Percentiles rank a stretch among this genome's conserved stretches.
Conservation (phyloP, 164 flowering plant species). For the Nymphaea colorata region DNA sequence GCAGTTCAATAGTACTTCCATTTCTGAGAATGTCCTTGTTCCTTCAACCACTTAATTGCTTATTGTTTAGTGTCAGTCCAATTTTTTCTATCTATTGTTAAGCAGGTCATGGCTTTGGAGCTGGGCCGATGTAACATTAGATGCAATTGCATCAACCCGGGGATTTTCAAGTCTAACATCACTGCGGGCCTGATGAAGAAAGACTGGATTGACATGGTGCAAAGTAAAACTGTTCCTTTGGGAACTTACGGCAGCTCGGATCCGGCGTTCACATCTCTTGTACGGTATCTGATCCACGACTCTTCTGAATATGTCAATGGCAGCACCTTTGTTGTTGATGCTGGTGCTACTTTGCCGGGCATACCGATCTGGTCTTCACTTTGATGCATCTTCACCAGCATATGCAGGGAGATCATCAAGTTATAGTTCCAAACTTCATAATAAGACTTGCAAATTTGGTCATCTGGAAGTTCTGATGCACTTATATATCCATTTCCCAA, state of each 20-base stretch:
- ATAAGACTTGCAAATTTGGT: too few species aligned
- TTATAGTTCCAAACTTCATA: too few species aligned
- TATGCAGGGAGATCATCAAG: not conserved
- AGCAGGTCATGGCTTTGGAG: conserved; percentile 33
- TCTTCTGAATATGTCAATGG: conserved; percentile 29
- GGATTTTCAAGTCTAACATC: conserved; percentile 31
- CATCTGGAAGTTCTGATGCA: too few species aligned
- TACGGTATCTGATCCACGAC: conserved; percentile 33
- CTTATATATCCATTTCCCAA: too few species aligned
- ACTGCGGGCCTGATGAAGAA: conserved; percentile 25
- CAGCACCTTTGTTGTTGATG: conserved; percentile 28
- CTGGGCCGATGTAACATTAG: conserved; percentile 25
- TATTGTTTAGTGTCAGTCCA: too few species aligned
- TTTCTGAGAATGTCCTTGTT: too few species aligned
- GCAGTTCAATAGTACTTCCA: too few species aligned
- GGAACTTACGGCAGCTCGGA: conserved; percentile 20
- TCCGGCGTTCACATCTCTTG: conserved; percentile 34
- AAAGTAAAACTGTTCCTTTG: conserved; percentile 22
- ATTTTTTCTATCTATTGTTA: not conserved
- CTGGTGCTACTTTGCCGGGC: conserved; percentile 34
- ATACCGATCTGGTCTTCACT: conserved; percentile 32
- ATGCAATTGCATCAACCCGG: conserved; percentile 30
- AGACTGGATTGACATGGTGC: conserved; percentile 29
- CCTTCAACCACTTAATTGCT: too few species aligned
- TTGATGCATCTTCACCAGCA: conserved; percentile 3